Evolutionary conservation across 2,329 filamentous ascomycete species (phyloP).

Genomic region (Monilinia fructicola): DNA sequence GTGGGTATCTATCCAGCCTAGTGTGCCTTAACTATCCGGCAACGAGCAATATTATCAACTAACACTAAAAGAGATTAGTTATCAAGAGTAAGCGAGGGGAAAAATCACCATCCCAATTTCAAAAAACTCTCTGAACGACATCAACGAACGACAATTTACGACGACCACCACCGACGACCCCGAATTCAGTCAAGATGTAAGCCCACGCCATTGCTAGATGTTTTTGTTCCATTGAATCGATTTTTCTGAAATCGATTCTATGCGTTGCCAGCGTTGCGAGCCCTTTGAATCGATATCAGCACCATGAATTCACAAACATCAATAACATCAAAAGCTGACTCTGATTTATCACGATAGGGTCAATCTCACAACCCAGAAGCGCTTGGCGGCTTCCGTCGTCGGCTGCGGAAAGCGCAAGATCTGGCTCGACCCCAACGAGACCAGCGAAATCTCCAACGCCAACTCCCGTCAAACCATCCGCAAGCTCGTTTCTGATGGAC

Average conservation of each 20-base stretch:
- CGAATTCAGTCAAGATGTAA: slow-evolving; percentile 40
- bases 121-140: slow-evolving; percentile 18
- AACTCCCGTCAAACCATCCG: slow-evolving; percentile 99
- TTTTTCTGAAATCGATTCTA: slow-evolving; percentile 8
- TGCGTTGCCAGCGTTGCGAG: neutral
- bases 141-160: slow-evolving; percentile 36
- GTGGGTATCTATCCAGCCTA: too few species aligned
- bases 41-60: too few species aligned
- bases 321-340: slow-evolving; percentile 31
- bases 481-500: slow-evolving; percentile 99
- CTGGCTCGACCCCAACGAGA: slow-evolving; percentile 99
- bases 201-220: slow-evolving; percentile 25
- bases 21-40: too few species aligned
- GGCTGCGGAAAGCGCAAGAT: slow-evolving; percentile 99
- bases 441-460: slow-evolving; percentile 99
- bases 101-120: slow-evolving; percentile 5
- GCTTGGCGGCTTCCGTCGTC: slow-evolving; percentile 97
- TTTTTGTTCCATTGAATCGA: slow-evolving; percentile 20
- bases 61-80: too few species aligned
- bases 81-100: neutral
- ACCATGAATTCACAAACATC: slow-evolving; percentile 17
- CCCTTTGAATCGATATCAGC: slow-evolving; percentile 5
- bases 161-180: slow-evolving; percentile 39
- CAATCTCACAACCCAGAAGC: slow-evolving; percentile 99
- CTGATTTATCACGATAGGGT: slow-evolving; percentile 64